Evolutionary conservation across 2,329 filamentous ascomycete genomes (phyloP), one percentile per base, ranked within the genome.

Genomic region (Cadophora sp.): DNA sequence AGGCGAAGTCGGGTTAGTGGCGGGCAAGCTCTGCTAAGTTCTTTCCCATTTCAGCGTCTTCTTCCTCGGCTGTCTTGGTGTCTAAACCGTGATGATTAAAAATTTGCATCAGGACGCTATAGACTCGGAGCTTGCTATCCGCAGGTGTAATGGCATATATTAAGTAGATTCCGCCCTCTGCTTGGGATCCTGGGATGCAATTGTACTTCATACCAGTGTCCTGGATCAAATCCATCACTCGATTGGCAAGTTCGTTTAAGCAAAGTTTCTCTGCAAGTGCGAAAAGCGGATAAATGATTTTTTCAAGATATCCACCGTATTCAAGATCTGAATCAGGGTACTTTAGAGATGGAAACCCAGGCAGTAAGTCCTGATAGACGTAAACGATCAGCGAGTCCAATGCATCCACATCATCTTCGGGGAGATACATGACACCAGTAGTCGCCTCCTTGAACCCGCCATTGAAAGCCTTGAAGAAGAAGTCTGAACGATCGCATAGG

Each of bases 391-490:
- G 41, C 1, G 20, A 13, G 8, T 58, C 51, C 9, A 69, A 69
- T 6, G 18, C 43, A 16, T 22, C n/a, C 0, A 47, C 18, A 18
- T 63, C 45, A 33, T 69, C 69, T 9, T 64, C 63, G 2, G 65
- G 61, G 5, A 72, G 64, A 7, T 69, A 24, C 59, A 71, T 71
- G 0, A 41, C 45, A 1, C 33, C 39, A 8, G 45, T 22, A 2
- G 41, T 59, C 0, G 55, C 18, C 39, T 73, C 66, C 20, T 64
- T 53, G 27, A 69, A 72, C 3, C 45, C 27, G 0, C 66, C 36
- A 7, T 41, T 65, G n/a, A 70, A 71, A 7, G 66, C 60, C 36
- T 22, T 60, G 1, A 33, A 47, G 39, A 72, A 68, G 33, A 43
- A 69, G 1, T 43, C 24, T 0, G 64, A 56, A 1, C 51, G 59